Evolutionary conservation across 495 filamentous ascomycete species (phyloP).

Genomic region (Trichoderma erinaceum): DNA sequence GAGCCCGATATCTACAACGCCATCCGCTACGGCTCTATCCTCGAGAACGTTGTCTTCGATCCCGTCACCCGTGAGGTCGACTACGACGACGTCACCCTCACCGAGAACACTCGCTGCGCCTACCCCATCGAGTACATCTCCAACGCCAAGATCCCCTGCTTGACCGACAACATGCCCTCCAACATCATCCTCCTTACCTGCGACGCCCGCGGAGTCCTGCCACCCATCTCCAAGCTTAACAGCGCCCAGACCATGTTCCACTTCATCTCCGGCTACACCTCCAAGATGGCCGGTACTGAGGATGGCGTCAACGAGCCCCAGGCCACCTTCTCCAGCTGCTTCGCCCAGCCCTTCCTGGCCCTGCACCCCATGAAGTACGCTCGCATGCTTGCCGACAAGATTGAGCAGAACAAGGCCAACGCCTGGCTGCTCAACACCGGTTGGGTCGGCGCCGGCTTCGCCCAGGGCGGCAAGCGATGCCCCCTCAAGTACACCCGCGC

Average conservation of each 20-base stretch:
- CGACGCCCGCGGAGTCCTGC: slow-evolving; percentile 93
- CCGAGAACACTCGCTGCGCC: slow-evolving; percentile 96
- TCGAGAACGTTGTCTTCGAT: slow-evolving; percentile 98
- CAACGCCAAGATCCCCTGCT: slow-evolving; percentile 97
- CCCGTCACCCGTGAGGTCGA: slow-evolving; percentile 81
- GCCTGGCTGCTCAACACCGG: slow-evolving; percentile 99
- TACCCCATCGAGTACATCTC: slow-evolving; percentile 98
- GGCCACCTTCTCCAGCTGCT: slow-evolving; percentile 98
- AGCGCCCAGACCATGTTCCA: slow-evolving; percentile 99
- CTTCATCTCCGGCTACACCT: slow-evolving; percentile 99
- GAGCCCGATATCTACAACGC: slow-evolving; percentile 97
- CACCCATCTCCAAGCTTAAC: slow-evolving; percentile 95
- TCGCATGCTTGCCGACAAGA: slow-evolving; percentile 96
- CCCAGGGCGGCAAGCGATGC: slow-evolving; percentile 95
- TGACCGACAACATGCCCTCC: slow-evolving; percentile 76
- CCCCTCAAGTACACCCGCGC: slow-evolving; percentile 98
- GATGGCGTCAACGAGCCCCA: slow-evolving; percentile 94
- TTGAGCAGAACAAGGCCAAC: slow-evolving; percentile 87
- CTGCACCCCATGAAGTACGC: slow-evolving; percentile 99
- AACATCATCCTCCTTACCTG: slow-evolving; percentile 99
- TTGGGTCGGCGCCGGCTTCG: slow-evolving; percentile 94
- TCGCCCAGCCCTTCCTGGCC: slow-evolving; percentile 97
- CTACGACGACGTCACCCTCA: slow-evolving; percentile 91
- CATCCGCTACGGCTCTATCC: slow-evolving; percentile 92
- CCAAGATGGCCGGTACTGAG: slow-evolving; percentile 99